Evolutionary conservation across 192 early-diverging fungal genomes (phyloP).

Genomic region (Rhizophagus sp.): DNA sequence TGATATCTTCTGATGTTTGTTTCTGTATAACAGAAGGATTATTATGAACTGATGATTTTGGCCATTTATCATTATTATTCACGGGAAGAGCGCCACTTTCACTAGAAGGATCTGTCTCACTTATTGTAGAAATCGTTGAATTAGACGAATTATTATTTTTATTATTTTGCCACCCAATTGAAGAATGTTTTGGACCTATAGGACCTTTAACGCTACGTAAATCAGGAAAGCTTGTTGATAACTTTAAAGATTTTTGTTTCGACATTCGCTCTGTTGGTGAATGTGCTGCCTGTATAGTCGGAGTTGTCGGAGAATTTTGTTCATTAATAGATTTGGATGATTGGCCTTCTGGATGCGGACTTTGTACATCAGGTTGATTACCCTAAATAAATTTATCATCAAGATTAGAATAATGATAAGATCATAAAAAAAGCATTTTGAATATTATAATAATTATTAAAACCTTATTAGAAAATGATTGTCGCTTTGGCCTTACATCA

Average conservation of each 20-base stretch:
- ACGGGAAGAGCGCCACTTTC: background rate
- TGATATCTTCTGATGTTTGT: background rate
- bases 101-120: background rate
- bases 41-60: background rate
- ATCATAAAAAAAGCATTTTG: background rate
- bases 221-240: background rate
- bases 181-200: constrained; percentile 7
- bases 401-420: background rate
- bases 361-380: background rate
- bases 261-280: background rate
- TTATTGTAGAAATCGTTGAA: background rate
- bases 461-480: constrained; percentile 7
- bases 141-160: background rate
- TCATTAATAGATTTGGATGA: background rate
- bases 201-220: background rate
- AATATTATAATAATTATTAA: background rate
- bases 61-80: background rate
- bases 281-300: background rate
- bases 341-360: background rate
- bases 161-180: constrained; percentile 9
- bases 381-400: background rate
- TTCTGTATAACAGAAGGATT: background rate
- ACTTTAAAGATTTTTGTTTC: constrained; percentile 2
- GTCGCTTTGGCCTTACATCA: constrained; percentile 9
- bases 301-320: constrained; percentile 15